These are phyloP conservation scores for Vaccinium darrowii DNA, from an alignment of 148 eudicot genomes.

Conservation along the genomic window DNA sequence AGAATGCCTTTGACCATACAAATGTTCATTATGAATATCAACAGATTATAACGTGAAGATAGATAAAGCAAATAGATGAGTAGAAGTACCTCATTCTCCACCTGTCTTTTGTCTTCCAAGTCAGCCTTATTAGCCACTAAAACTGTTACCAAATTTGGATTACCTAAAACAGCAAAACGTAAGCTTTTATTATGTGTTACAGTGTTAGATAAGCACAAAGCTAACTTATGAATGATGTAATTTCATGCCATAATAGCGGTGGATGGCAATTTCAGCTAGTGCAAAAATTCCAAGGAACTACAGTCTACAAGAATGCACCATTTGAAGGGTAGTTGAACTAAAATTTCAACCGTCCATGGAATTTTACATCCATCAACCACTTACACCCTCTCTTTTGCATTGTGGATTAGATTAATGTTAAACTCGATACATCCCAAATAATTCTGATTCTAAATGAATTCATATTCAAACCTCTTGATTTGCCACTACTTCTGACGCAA, in stretches of 20 bases:
- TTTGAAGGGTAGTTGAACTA: neutral
- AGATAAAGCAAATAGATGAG: neutral
- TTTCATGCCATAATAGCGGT: neutral
- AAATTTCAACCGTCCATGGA: neutral
- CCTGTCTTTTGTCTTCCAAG: constrained; percentile 25
- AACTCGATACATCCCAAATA: neutral
- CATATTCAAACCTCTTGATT: neutral
- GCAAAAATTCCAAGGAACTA: neutral
- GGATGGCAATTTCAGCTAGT: neutral
- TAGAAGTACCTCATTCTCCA: constrained; percentile 24
- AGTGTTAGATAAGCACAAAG: neutral
- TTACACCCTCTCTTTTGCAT: neutral
- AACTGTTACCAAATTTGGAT: constrained; percentile 21
- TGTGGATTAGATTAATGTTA: neutral
- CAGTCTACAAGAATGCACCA: neutral
- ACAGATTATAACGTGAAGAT: neutral
- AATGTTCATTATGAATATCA: neutral
- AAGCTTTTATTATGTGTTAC: neutral
- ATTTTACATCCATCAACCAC: neutral
- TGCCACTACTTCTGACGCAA: neutral
- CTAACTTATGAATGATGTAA: neutral
- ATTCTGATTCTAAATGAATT: neutral
- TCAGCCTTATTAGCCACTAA: constrained; percentile 30
- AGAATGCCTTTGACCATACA: neutral
- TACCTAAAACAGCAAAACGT: constrained; percentile 12